Evolutionary conservation across 23 red algal genomes (phyloP), one percentile per base, ranked within the genome.

Genomic region (Gracilaria gracilis): DNA sequence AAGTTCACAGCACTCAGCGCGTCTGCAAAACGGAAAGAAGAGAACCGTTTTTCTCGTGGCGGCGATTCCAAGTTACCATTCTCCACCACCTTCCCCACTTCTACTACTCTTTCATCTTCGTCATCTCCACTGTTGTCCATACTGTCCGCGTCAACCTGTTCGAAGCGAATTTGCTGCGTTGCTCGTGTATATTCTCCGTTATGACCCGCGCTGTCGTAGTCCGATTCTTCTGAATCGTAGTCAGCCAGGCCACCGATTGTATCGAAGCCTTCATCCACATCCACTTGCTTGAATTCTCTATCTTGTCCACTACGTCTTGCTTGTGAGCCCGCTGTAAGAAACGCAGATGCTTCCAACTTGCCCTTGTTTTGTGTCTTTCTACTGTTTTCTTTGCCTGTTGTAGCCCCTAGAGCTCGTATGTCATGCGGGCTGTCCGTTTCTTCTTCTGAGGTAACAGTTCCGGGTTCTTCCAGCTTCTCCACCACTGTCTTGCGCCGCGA

Each of bases 261-360:
- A 77, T 77, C 72, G 39, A 77, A 77, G 5, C 72, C 72, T 77
- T 77, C 72, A 77, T 77, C 72, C 0, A 77, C 32, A 31, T 77
- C 72, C 38, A 77, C 72, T 77, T 77, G 38, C 25, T 77, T 77
- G 31, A 31, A 49, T 0, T 51, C 72, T 25, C 46, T 42, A 50
- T 31, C 21, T 5, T 31, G n/a, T 24, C 72, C 27, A 29, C 1
- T 23, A 28, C 15, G 39, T 51, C 72, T 77, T 49, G 38, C 21
- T n/a, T 39, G 38, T 31, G 72, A 77, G 21, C 27, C 32, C 39
- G 72, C 12, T 11, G 46, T 77, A 2, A 77, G 27, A 77, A 77
- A 77, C 27, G 21, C 72, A 15, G 72, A 46, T 11, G 39, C 72
- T 20, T 28, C 42, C 72, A 77, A 77, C 34, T 77, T 77, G 7